Conservation (phyloP, 2,329 filamentous ascomycete species). For the Xylogone sp. region DNA sequence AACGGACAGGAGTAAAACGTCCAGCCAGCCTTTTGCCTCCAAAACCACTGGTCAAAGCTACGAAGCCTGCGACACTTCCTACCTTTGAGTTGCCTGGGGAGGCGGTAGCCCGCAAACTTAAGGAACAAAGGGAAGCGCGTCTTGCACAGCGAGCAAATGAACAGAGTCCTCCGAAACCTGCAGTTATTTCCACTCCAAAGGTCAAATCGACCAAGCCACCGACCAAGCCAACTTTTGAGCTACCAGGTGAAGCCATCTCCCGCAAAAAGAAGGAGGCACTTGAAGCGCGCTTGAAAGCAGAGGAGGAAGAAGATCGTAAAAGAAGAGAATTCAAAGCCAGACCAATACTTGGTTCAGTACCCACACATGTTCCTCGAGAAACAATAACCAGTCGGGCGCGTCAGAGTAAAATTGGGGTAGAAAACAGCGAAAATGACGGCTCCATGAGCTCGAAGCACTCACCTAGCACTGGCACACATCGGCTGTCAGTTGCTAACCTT, state of each 20-base stretch:
- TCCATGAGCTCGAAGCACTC: conserved; percentile 22
- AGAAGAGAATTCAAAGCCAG: conserved; percentile 62
- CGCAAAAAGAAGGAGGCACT: conserved; percentile 47
- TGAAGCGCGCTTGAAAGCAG: conserved; percentile 49
- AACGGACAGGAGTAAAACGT: conserved; percentile 26
- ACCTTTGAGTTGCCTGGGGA: conserved; percentile 62
- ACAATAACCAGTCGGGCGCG: conserved; percentile 55
- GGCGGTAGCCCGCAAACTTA: conserved; percentile 52
- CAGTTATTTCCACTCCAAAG: conserved; percentile 35
- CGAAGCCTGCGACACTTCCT: conserved; percentile 49
- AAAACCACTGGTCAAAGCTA: conserved; percentile 46
- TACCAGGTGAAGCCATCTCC: conserved; percentile 57
- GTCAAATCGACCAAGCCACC: conserved; percentile 48
- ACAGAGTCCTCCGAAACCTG: conserved; percentile 32
- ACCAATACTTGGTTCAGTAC: conserved; percentile 44
- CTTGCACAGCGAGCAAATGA: conserved; percentile 34
- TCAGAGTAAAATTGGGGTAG: conserved; percentile 39
- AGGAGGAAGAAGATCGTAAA: conserved; percentile 58
- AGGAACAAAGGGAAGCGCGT: conserved; percentile 56
- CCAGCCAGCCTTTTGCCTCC: conserved; percentile 36
- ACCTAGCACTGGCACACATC: conserved; percentile 26
- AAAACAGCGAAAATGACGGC: conserved; percentile 14
- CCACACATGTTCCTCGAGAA: conserved; percentile 43
- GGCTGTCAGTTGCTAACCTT: conserved; percentile 28
- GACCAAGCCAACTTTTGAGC: conserved; percentile 54